Evolutionary conservation across 176 grass and related monocot species (phyloP).

Genomic region (Paspalum vaginatum): DNA sequence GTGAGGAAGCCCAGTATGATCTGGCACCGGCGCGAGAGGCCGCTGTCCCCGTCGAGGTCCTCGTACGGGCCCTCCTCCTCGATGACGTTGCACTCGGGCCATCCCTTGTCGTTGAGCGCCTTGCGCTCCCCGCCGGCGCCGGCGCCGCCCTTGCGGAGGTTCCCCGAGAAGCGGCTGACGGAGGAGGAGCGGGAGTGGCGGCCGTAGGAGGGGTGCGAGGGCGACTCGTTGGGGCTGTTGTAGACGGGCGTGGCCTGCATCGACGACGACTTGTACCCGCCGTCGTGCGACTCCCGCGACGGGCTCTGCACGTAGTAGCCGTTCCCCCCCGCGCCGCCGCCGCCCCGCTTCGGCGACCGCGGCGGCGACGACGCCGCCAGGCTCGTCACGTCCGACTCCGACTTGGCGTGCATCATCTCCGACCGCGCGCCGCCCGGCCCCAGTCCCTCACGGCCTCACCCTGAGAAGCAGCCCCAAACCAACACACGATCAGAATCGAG

Average conservation of each 20-base stretch:
- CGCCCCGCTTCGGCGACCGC: slow-evolving; percentile 77
- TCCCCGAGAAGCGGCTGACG: slow-evolving; percentile 91
- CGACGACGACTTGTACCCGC: slow-evolving; percentile 92
- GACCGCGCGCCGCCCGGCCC: neutral
- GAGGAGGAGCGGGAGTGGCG: slow-evolving; percentile 84
- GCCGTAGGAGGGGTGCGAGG: slow-evolving; percentile 86
- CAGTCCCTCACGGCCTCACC: neutral
- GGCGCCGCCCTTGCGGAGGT: slow-evolving; percentile 47
- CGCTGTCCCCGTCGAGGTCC: slow-evolving; percentile 65
- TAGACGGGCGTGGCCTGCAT: slow-evolving; percentile 93
- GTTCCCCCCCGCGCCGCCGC: neutral
- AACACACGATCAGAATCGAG: neutral
- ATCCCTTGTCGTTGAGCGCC: slow-evolving; percentile 76
- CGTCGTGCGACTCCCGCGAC: slow-evolving; percentile 93
- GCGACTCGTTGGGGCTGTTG: slow-evolving; percentile 96
- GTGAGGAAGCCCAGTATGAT: slow-evolving; percentile 57
- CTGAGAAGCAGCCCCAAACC: neutral
- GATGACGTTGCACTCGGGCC: slow-evolving; percentile 98
- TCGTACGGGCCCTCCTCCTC: slow-evolving; percentile 86
- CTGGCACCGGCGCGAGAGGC: slow-evolving; percentile 70
- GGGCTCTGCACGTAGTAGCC: slow-evolving; percentile 98
- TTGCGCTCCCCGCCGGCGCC: slow-evolving; percentile 44
- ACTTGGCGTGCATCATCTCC: slow-evolving; percentile 85
- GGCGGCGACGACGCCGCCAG: slow-evolving; percentile 87
- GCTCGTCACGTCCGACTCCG: slow-evolving; percentile 95